A percentile compares a stretch with the other conserved stretches of the same genome.
Evolutionary conservation across 2,329 filamentous ascomycete species (phyloP).

Genomic region (Beauveria medogensis): DNA sequence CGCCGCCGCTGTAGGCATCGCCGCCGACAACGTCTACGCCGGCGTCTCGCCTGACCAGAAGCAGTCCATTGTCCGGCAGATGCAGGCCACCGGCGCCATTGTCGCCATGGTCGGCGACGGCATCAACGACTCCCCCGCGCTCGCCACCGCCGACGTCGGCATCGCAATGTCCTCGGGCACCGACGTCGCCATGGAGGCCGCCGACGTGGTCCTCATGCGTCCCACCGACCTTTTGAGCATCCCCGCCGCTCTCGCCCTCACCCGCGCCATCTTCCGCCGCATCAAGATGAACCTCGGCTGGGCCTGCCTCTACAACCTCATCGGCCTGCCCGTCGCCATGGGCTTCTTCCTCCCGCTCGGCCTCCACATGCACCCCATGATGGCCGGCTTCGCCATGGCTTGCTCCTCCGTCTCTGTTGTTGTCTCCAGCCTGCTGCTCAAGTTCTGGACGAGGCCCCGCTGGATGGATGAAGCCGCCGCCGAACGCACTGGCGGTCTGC

Average conservation of each 20-base stretch:
- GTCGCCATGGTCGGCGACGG: conserved; percentile 98
- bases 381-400: conserved; percentile 91
- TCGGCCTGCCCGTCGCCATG: conserved; percentile 95
- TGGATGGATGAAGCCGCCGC: conserved; percentile 75
- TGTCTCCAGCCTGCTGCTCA: conserved; percentile 71
- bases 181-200: conserved; percentile 95
- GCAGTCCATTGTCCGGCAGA: conserved; percentile 68
- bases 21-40: conserved; percentile 66
- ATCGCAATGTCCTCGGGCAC: conserved; percentile 90
- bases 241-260: conserved; percentile 75
- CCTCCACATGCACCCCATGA: conserved; percentile 83
- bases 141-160: conserved; percentile 86
- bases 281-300: conserved; percentile 92
- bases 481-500: conserved; percentile 44
- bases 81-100: conserved; percentile 66
- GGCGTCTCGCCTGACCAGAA: conserved; percentile 90
- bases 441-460: conserved; percentile 72
- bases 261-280: conserved; percentile 75
- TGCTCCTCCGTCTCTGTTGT: conserved; percentile 86
- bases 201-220: conserved; percentile 91
- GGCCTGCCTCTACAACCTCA: conserved; percentile 86
- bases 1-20: conserved; percentile 73
- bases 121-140: conserved; percentile 94
- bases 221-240: conserved; percentile 87
- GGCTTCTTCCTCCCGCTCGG: conserved; percentile 88